These are phyloP conservation scores for Centella asiatica DNA, from an alignment of 129 eudicot genomes.

Conservation along the genomic window DNA sequence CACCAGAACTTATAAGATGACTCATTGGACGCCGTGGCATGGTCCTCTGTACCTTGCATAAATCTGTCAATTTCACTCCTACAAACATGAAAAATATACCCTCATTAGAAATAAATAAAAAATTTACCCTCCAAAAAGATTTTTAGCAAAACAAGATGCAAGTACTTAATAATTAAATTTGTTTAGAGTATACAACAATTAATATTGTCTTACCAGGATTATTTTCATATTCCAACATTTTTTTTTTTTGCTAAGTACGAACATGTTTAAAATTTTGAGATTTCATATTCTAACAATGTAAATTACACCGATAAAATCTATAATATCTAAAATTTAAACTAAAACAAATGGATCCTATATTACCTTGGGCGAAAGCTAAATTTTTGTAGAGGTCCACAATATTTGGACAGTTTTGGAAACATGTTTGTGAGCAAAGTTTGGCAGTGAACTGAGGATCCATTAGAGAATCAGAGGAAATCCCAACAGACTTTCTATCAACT, in stretches of 20 bases:
- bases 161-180: too few species aligned
- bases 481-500: constrained; percentile 30
- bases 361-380: constrained; percentile 57
- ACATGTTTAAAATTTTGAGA: too few species aligned
- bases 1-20: constrained; percentile 27
- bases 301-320: too few species aligned
- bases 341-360: too few species aligned
- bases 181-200: too few species aligned
- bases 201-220: too few species aligned
- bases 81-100: background rate
- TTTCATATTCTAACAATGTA: too few species aligned
- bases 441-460: constrained; percentile 33
- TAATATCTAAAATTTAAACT: too few species aligned
- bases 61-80: constrained; percentile 30
- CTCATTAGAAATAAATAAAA: background rate
- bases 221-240: too few species aligned
- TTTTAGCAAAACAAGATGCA: too few species aligned
- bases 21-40: constrained; percentile 27
- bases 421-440: constrained; percentile 25
- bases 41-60: constrained; percentile 26
- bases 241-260: too few species aligned
- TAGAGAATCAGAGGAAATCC: constrained; percentile 33
- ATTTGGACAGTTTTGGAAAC: constrained; percentile 48
- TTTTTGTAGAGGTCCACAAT: constrained; percentile 54
- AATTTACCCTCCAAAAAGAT: too few species aligned